Base-by-base conservation (phyloP, 148 eudicot species). In the Diospyros lotus region DNA sequence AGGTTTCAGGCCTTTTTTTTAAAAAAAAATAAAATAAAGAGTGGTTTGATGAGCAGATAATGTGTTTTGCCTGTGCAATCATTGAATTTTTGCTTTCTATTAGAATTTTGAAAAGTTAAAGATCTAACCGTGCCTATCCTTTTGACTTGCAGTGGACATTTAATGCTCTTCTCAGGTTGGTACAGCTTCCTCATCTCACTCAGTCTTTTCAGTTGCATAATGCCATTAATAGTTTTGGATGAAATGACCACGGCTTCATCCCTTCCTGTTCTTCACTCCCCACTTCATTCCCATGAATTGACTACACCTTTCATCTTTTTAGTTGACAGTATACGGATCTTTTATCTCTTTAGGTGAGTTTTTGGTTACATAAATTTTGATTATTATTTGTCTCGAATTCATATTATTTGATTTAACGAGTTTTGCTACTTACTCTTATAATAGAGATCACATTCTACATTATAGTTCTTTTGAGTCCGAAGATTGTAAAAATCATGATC, bases 251-350 rank as follows among this genome's bases (percentile, higher is more conserved):
- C 59, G 15, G 5, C 13, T 2, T 56, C 2, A 51, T 69, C 59
- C 59, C 38, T 28, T 28, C 14, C 18, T 46, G 6, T 38, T 39
- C 15, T 38, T 63, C 38, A 73, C 69, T 73, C 63, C 28, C 66
- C 68, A 50, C 58, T 58, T 58, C 58, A 50, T 12, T 28, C 45
- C 44, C 64, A 43, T 13, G 17, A 58, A 72, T 45, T 72, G 75
- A 59, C 44, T 18, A 5, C 75, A 72, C 55, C 55, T 72, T 60
- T 72, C 54, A 45, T 72, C 50, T 58, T 45, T 28, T 59, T 72
- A 18, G 43, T 72, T 58, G 45, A 41, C 66, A 72, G 17, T 28
- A 15, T 5, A 39, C n/a, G 58, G 74, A 28, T 28, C 28, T 28
- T 28, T 28, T 28, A 28, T 28, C 28, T 28, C 28, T 28, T 28